Evolutionary conservation across 2,329 filamentous ascomycete species (phyloP), one percentile per base, ranked within the genome.

Genomic region (Ceratocystis smalleyi): DNA sequence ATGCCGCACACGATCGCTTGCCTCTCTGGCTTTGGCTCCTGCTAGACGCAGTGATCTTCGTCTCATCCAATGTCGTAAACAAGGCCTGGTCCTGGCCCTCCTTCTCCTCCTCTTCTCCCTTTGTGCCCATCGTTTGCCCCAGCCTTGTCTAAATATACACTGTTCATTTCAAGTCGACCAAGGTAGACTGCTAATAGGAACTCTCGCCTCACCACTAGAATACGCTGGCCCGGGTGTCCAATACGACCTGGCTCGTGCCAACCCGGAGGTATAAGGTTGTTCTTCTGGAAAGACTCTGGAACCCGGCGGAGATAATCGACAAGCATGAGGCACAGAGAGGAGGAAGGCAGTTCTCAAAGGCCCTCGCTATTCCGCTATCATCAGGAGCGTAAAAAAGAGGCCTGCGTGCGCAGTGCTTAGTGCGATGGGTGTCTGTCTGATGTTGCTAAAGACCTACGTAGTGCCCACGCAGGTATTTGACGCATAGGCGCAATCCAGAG

Each of bases 91-190:
- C 51, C 51, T 55, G 27, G 51, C 24, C 51, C 22, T 55, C 22
- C n/a, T 24, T 49, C 45, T 12, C 19, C 22, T n/a, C 51, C 17
- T 49, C 45, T 12, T 49, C 22, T n/a, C 51, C 17, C 22, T 55
- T 32, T 15, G 22, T 32, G 51, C 5, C 24, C 24, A 8, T n/a
- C 22, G 47, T 19, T 8, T 49, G 47, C 12, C n/a, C 47, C 47
- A 49, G 47, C 5, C 51, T 55, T 55, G 51, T 55, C 51, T 55
- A 55, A 55, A 55, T 55, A 55, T 55, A 55, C 15, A 30, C 30
- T 32, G 27, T 32, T 54, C 19, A 54, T 54, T 54, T 54, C 49
- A 22, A 54, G 49, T 24, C 8, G 22, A 30, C 19, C 35, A 40
- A 40, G 35, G 35, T 12, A 40, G 10, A 40, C 35, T 40, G 35